Conservation (phyloP, 768 basidiomycete genomes). For the Coprinellus aureogranulatus region DNA sequence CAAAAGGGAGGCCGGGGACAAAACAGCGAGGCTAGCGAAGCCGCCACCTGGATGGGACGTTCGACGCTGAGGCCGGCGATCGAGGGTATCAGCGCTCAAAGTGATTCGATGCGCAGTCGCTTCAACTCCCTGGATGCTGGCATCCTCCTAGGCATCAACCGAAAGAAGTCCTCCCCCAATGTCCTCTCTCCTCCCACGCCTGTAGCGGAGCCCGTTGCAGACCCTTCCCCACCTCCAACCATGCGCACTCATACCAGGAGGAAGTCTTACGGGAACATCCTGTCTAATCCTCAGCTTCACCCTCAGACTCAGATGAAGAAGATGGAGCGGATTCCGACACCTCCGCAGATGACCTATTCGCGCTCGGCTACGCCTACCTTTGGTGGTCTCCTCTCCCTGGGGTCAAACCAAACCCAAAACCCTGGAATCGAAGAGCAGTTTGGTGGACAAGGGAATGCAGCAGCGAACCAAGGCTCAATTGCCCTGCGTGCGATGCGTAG, state of each 20-base stretch:
- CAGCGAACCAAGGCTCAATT: slow-evolving; percentile 52
- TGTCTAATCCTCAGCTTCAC: background rate
- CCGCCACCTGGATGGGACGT: no score
- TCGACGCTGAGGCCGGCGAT: slow-evolving; percentile 5
- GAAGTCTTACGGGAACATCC: no score
- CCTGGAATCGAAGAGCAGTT: slow-evolving; percentile 1
- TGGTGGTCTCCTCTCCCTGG: slow-evolving; percentile 34
- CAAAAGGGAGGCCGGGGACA: no score
- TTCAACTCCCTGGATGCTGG: slow-evolving; percentile 63
- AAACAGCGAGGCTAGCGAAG: no score
- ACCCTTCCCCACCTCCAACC: no score
- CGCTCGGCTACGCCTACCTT: slow-evolving; percentile 35
- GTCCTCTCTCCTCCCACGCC: no score
- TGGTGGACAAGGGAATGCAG: no score
- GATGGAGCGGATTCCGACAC: slow-evolving; percentile 3
- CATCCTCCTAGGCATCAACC: slow-evolving; percentile 31
- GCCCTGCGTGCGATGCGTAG: slow-evolving; percentile 77
- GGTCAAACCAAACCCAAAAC: slow-evolving; percentile 10
- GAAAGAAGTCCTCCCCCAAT: slow-evolving; percentile 24
- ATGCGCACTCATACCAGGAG: no score
- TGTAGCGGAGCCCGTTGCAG: no score
- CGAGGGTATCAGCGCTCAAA: background rate
- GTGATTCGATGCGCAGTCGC: slow-evolving; percentile 31
- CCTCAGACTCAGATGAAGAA: background rate
- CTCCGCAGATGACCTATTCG: slow-evolving; percentile 14